Base-by-base conservation (phyloP, 805 yeast genomes). In the Monosporozyma yasuniensis region DNA sequence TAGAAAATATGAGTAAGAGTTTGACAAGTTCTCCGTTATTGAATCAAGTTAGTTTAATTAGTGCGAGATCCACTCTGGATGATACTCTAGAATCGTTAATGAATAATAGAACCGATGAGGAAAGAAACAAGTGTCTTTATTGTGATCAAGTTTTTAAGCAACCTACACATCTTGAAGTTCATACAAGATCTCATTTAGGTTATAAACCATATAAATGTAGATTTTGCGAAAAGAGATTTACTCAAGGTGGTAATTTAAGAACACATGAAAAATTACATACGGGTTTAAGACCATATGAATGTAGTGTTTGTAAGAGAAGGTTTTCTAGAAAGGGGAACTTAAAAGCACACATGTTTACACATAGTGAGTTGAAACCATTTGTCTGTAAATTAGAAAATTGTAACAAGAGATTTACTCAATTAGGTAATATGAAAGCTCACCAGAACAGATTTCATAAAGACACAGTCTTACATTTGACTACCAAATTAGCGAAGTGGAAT, bases 381-480 rank as follows among this genome's bases (percentile, higher is more conserved):
- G 77, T 77, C 48, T 90, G 97, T 68, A 79, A 78, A 57, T 72
- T 90, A 52, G 96, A 88, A 64, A 73, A 76, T 49, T 90, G 97
- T 69, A 80, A 78, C 55, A 89, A 88, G 69, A 77, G 83, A 3
- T 90, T 90, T 60, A 87, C 96, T 0, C 98, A 91, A 70, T 72
- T 90, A 56, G 97, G 97, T 2, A 91, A 91, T 61, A 76, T 91
- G 72, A 90, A 91, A 67, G 84, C 95, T 0, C 98, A 91, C 65
- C 98, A 91, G 63, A 91, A 90, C 67, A 75, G 89, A 58, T 88
- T 89, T 63, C 98, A 89, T 65, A 67, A 79, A 53, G 78, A 78
- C 7, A 81, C 95, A 0, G 71, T 91, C 53, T 80, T 79, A 54
- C 72, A 71, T 38, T 71, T 88, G 61, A 86, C 93, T 1, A 78